phyloP scores from a whole-genome alignment of 1,284 basidiomycete genomes.

The Moesziomyces parantarcticus region DNA sequence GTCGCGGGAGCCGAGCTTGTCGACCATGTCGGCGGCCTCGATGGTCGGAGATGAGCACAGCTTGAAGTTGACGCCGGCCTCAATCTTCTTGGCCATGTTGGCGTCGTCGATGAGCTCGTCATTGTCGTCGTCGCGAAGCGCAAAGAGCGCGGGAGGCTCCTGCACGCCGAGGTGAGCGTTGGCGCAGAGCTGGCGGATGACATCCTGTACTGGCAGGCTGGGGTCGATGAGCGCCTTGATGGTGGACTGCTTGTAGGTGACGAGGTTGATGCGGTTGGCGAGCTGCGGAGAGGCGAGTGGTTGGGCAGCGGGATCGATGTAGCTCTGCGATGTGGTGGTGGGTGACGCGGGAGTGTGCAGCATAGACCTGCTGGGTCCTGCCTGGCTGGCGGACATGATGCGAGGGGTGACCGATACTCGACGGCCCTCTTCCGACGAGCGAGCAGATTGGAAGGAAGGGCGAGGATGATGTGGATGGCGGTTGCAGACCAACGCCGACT shows the following conservation, averaged over 20 bases:
- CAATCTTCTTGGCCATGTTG: slow-evolving; percentile 62
- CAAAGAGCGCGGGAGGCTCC: slow-evolving; percentile 82
- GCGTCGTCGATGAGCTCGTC: slow-evolving; percentile 87
- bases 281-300: slow-evolving; percentile 25
- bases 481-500: not conserved
- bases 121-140: slow-evolving; percentile 81
- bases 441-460: not conserved
- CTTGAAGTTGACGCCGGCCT: slow-evolving; percentile 60
- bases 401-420: not conserved
- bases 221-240: slow-evolving; percentile 62
- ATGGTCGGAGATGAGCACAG: slow-evolving; percentile 83
- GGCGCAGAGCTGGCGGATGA: slow-evolving; percentile 67
- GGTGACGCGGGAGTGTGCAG: slow-evolving; percentile 8
- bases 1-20: slow-evolving; percentile 77
- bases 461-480: not conserved
- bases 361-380: slow-evolving; percentile 20
- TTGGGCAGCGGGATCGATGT: slow-evolving; percentile 15
- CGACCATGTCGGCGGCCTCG: slow-evolving; percentile 82
- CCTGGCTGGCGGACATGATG: slow-evolving; percentile 13
- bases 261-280: slow-evolving; percentile 55
- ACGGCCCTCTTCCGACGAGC: not conserved
- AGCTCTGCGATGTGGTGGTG: slow-evolving; percentile 10
- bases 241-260: slow-evolving; percentile 57
- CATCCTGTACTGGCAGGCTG: slow-evolving; percentile 54
- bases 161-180: slow-evolving; percentile 78